A percentile compares a stretch with the other conserved stretches of the same genome.
Conservation (phyloP, 2,329 filamentous ascomycete species). For the Epichloe brachyelytri region DNA sequence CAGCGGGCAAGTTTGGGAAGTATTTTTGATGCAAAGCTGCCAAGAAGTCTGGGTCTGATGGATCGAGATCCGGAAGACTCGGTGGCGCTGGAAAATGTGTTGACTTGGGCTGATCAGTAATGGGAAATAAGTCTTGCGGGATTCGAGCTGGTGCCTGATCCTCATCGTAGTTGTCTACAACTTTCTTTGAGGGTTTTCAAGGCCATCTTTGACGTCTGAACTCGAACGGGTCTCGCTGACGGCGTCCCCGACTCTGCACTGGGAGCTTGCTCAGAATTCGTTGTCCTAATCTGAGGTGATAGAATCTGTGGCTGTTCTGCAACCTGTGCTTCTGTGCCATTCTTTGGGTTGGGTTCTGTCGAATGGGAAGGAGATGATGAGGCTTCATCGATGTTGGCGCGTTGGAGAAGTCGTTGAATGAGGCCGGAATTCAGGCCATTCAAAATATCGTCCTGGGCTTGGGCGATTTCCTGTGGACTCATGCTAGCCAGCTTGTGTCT, state of each 20-base stretch:
- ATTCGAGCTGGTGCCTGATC: slow-evolving; percentile 28
- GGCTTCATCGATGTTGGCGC: slow-evolving; percentile 61
- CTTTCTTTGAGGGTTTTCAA: slow-evolving; percentile 11
- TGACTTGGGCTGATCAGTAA: slow-evolving; percentile 25
- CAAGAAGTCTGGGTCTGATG: slow-evolving; percentile 71
- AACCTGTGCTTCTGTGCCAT: neutral
- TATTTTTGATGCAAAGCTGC: slow-evolving; percentile 79
- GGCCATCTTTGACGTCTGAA: neutral
- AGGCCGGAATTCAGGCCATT: slow-evolving; percentile 61
- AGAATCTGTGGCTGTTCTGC: neutral
- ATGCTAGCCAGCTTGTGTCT: slow-evolving; percentile 59
- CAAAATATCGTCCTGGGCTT: slow-evolving; percentile 70
- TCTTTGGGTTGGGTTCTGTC: slow-evolving; percentile 14
- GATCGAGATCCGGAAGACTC: slow-evolving; percentile 61
- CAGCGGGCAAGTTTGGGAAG: slow-evolving; percentile 76
- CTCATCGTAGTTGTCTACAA: slow-evolving; percentile 25
- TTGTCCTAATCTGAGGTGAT: neutral
- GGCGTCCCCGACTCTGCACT: neutral
- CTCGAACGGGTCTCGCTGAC: neutral
- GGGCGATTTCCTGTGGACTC: slow-evolving; percentile 69
- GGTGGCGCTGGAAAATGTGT: slow-evolving; percentile 51
- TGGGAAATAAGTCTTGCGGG: slow-evolving; percentile 29
- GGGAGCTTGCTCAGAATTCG: neutral
- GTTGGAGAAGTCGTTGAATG: slow-evolving; percentile 61
- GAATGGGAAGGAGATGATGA: slow-evolving; percentile 29